Conservation (phyloP, 805 yeast species). For the Metschnikowia bowlesiae region DNA sequence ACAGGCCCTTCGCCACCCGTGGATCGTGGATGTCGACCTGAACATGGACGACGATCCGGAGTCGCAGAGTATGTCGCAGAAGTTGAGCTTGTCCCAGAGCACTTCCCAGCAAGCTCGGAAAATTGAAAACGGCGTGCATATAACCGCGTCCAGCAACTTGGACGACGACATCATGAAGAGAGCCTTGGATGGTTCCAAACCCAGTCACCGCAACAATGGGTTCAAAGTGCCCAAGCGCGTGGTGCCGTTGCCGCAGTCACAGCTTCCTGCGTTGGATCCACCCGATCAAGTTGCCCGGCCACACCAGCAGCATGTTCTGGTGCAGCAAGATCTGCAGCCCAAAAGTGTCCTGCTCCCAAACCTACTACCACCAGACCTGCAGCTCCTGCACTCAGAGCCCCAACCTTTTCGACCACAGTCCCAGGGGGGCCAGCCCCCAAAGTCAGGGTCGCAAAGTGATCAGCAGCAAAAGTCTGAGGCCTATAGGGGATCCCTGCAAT, state of each 20-base stretch:
- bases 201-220: conserved; percentile 22
- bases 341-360: background rate
- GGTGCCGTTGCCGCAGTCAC: conserved; percentile 41
- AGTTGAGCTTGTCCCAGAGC: conserved; percentile 54
- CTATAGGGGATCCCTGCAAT: too few relatives aligned
- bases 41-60: conserved; percentile 13
- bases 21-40: conserved; percentile 52
- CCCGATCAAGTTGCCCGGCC: background rate
- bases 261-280: conserved; percentile 8
- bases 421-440: too few relatives aligned
- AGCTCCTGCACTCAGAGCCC: too few relatives aligned
- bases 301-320: background rate
- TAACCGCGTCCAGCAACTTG: conserved; percentile 32
- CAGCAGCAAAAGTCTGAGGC: background rate
- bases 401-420: too few relatives aligned
- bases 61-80: background rate
- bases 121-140: conserved; percentile 36
- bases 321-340: too few relatives aligned
- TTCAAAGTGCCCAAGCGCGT: conserved; percentile 43
- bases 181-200: conserved; percentile 30
- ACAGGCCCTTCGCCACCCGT: conserved; percentile 72
- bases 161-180: conserved; percentile 43
- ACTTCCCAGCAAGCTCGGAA: conserved; percentile 59
- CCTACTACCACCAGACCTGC: background rate
- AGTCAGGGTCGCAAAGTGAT: too few relatives aligned